Base-by-base conservation (phyloP, 805 yeast genomes). In the Spathaspora passalidarum region DNA sequence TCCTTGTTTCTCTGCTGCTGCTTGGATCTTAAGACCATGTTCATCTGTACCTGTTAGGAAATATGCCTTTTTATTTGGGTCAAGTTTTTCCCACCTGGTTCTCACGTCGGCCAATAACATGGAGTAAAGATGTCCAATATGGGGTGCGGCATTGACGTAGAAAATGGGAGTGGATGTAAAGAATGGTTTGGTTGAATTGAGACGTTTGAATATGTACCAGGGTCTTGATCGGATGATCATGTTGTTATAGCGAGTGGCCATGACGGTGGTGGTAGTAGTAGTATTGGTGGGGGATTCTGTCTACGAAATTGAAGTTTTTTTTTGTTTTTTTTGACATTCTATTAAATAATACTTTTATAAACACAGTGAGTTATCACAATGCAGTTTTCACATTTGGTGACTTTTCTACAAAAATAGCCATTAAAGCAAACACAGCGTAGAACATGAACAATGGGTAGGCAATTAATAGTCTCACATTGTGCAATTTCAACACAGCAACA, bases 1-100 rank as follows among this genome's bases (percentile, higher is more conserved):
- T 0, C 74, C 73, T 5, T 59, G 57, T 10, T 72, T 75, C 47
- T 70, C 72, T 0, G 97, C 96, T 0, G 95, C 97, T n/a, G 79
- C 73, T 56, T 88, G 96, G 23, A 92, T 92, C 69, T 94, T 94
- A 45, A 90, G 67, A 0, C 99, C 99, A 62, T 94, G 99, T 64
- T 94, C 99, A 62, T 94, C 99, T 0, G 97, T 91, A 0, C 99
- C 99, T 0, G 98, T 94, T 5, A 88, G 79, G 57, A 91, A 77
- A 49, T 68, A 77, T 1, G 82, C 65, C 17, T 49, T 34, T 2
- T 51, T 55, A 16, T 34, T 43, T 0, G 79, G 64, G 3, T 67
- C 59, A 1, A 76, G 65, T 46, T 54, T 61, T 32, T 78, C 78
- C 96, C 96, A 92, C 52, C 97, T 72, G 49, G 75, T 78, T 42